Conservation (phyloP, 495 filamentous ascomycete genomes). For the Sabuloglossum arenarium region DNA sequence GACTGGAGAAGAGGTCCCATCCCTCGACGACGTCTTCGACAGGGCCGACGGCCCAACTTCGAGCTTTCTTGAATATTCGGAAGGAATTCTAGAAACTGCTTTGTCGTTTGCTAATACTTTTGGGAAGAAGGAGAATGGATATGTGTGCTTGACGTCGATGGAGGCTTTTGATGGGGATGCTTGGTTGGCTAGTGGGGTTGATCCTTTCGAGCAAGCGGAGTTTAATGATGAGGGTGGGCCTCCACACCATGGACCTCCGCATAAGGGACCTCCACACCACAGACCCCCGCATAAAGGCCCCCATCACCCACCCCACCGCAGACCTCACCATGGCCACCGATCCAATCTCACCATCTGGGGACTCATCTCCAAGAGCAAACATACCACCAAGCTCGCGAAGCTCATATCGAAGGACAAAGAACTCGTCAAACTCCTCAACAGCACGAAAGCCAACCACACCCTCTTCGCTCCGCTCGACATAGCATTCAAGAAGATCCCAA, state of each 20-base stretch:
- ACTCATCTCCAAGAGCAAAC: constrained; percentile 46
- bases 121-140: constrained; percentile 16
- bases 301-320: constrained; percentile 7
- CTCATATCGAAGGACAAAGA: constrained; percentile 50
- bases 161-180: constrained; percentile 20
- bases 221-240: neutral
- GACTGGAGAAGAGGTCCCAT: constrained; percentile 18
- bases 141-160: constrained; percentile 9
- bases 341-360: constrained; percentile 60
- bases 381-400: constrained; percentile 53
- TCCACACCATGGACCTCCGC: neutral
- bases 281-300: neutral
- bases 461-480: constrained; percentile 60
- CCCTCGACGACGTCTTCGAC: constrained; percentile 16
- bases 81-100: constrained; percentile 27
- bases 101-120: constrained; percentile 18
- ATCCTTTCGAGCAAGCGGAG: neutral
- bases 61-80: constrained; percentile 16
- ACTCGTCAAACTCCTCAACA: constrained; percentile 47
- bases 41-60: constrained; percentile 17
- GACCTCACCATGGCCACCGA: constrained; percentile 12
- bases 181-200: constrained; percentile 21
- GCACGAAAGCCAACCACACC: constrained; percentile 48
- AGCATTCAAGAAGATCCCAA: constrained; percentile 48
- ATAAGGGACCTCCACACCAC: neutral